Evolutionary conservation across 2,329 filamentous ascomycete species (phyloP), one percentile per base, ranked within the genome.

Genomic region (Ophiocordyceps camponoti-rufipedis): DNA sequence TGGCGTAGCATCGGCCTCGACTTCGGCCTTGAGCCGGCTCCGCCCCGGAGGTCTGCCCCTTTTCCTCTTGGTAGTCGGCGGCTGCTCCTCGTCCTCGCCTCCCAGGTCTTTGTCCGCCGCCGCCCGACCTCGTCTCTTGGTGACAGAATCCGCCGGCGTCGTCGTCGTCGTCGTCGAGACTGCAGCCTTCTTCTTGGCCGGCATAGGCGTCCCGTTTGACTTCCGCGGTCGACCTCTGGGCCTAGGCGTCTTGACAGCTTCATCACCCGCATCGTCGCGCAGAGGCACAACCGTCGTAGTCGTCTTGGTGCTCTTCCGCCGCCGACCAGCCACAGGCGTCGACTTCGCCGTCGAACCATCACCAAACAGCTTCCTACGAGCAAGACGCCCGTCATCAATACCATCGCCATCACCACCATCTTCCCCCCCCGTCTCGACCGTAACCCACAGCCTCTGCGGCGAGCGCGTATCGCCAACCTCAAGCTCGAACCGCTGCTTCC

Each of bases 401-500:
- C 5, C 23, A 23, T 23, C 23, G 23, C 23, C 23, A 23, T 23
- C 23, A 19, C 59, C 50, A 39, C 62, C 60, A 45, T 58, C 52
- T 44, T 60, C 28, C 28, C 29, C 47, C n/a, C 50, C 45, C 38
- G 45, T 44, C 55, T 77, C 72, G 45, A 75, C 71, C 10, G 74
- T 76, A 45, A 75, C 71, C 41, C 66, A 61, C 41, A 77, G 62
- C 47, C 64, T 67, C 55, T 75, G 70, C 3, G 72, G 71, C 42
- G 70, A 65, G 42, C 55, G 56, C 35, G 63, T 62, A 51, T 70
- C 61, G 42, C 72, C 72, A 28, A 73, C 70, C 50, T 75, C 70
- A 32, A 76, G 66, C 56, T 74, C 68, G 49, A 75, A 75, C 41
- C 63, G 74, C 53, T 69, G 72, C 59, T 74, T 76, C 43, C 71